These are phyloP conservation scores for Canavalia gladiata DNA, from an alignment of 306 rosid genomes.

Conservation along the genomic window DNA sequence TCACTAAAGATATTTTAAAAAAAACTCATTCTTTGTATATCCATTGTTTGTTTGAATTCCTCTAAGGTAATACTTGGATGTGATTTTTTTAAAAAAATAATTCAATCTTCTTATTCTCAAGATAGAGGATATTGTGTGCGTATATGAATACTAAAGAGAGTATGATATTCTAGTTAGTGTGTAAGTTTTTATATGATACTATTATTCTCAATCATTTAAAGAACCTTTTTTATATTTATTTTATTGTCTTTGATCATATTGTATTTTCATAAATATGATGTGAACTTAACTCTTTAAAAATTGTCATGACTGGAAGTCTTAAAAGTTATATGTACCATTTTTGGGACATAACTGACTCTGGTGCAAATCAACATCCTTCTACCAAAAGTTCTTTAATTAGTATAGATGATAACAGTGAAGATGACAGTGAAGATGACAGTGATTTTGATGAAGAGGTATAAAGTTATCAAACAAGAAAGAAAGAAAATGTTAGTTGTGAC, in stretches of 20 bases:
- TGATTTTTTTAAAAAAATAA: neutral
- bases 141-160: neutral
- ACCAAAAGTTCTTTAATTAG: neutral
- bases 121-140: neutral
- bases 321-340: neutral
- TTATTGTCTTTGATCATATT: neutral
- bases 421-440: neutral
- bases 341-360: neutral
- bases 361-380: neutral
- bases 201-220: neutral
- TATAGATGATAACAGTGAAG: too few species aligned
- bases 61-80: neutral
- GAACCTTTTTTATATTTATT: neutral
- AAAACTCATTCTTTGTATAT: slow-evolving; percentile 6
- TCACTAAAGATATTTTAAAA: neutral
- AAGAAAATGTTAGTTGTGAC: neutral
- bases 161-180: too few species aligned
- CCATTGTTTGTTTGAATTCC: slow-evolving; percentile 20
- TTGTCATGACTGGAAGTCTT: neutral
- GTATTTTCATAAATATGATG: neutral
- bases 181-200: neutral
- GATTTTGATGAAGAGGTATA: neutral
- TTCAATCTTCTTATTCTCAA: slow-evolving; percentile 4
- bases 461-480: neutral
- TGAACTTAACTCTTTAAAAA: too few species aligned